Evolutionary conservation across 2,329 filamentous ascomycete species (phyloP), one percentile per base, ranked within the genome.

Genomic region (Fusarium gaditjirri): DNA sequence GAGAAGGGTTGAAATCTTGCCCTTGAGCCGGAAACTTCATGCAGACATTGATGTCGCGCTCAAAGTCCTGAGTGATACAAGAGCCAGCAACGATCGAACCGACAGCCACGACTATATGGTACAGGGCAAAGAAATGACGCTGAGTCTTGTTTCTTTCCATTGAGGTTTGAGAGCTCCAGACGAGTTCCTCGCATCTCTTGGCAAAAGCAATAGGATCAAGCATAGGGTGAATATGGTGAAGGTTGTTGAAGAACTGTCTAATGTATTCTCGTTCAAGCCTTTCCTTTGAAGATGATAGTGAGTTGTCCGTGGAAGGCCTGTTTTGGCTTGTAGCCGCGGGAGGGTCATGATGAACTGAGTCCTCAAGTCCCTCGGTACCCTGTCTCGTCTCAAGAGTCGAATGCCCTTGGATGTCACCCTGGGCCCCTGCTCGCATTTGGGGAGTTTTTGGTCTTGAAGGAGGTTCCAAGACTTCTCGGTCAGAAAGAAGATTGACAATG

Each of bases 251-350:
- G 39, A 61, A 61, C 27, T 61, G 58, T 3, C 58, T 41, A 13
- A 61, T 54, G 17, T 61, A 61, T 27, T 61, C 58, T 2, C 58
- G 49, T 5, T 61, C 58, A n/a, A 61, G 39, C 7, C 58, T 36
- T 9, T 38, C 25, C 4, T 38, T 61, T 1, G 49, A 41, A 11
- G 13, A 14, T 21, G 39, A 21, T 8, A 43, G 21, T 11, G 16
- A 43, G 12, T 10, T 25, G 3, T 42, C 38, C 2, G 9, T 1
- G 8, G 21, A 29, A 6, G 13, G 2, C 29, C 13, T 31, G 16
- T 10, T 43, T 8, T 36, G 38, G 4, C 13, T 10, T n/a, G 16
- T 4, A 9, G 21, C 3, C 4, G 16, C 6, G 9, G 23, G 27
- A 25, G 6, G 31, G 3, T 21, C 12, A 8, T 16, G 25, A 25